A percentile compares a stretch with the other conserved stretches of the same genome.
These are phyloP conservation scores for Epichloe sibirici DNA, from an alignment of 2,329 filamentous ascomycete genomes.

Conservation along the genomic window DNA sequence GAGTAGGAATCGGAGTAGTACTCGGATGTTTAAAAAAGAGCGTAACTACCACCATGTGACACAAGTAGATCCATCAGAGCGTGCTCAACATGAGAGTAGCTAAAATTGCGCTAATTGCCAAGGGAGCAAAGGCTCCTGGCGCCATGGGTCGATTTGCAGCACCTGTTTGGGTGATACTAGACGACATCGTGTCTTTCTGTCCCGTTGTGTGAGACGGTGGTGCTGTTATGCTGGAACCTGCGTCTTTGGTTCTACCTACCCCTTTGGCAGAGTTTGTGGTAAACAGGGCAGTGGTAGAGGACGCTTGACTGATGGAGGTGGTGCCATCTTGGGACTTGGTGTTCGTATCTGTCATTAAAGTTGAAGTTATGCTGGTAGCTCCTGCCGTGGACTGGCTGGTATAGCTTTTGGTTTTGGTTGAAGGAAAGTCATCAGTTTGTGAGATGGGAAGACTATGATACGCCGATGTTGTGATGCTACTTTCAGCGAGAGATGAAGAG, in stretches of 20 bases:
- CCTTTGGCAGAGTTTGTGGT: background rate
- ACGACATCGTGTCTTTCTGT: background rate
- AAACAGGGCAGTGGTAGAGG: background rate
- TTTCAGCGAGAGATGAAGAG: background rate
- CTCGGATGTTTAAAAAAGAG: background rate
- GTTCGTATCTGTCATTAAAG: background rate
- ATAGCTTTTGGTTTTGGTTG: no score
- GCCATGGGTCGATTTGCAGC: background rate
- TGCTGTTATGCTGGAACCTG: background rate
- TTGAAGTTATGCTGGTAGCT: background rate
- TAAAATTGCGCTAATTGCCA: background rate
- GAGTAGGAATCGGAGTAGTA: no score
- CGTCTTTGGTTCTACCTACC: background rate
- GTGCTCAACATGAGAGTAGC: background rate
- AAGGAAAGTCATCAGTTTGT: background rate
- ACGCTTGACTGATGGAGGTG: background rate
- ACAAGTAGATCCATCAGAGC: background rate
- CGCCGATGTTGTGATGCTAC: background rate
- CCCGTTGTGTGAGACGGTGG: background rate
- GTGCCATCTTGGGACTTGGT: background rate
- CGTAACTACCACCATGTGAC: background rate
- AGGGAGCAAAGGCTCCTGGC: background rate
- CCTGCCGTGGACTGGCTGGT: background rate
- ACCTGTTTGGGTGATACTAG: background rate
- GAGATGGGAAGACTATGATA: background rate